Conservation (phyloP, 139 green algal species). For the Chlorella sp. region DNA sequence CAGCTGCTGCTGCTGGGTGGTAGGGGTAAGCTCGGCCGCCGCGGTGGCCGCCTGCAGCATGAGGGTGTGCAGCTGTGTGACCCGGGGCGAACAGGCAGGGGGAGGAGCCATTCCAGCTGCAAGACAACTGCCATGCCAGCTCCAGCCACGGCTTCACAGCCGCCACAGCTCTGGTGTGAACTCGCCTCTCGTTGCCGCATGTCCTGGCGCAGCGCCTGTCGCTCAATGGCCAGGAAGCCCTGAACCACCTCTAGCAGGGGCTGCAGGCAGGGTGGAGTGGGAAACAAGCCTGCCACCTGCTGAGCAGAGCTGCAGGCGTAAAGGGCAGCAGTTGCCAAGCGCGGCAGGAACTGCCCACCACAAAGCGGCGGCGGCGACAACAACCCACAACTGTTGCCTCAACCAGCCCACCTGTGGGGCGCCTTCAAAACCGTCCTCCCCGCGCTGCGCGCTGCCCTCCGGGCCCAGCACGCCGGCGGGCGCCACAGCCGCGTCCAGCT, state of each 20-base stretch:
- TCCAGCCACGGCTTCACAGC: too few relatives aligned
- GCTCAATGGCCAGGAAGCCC: not conserved
- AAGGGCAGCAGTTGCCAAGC: not conserved
- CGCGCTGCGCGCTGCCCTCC: constrained; percentile 1
- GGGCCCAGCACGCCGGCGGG: constrained; percentile 37
- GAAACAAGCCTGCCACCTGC: not conserved
- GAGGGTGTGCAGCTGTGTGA: not conserved
- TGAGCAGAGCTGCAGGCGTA: not conserved
- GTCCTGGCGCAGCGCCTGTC: constrained; percentile 10
- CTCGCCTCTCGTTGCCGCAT: not conserved
- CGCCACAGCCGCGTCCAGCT: constrained; percentile 12
- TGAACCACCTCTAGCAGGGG: constrained; percentile 10
- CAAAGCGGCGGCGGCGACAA: too few relatives aligned
- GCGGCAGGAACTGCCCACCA: not conserved
- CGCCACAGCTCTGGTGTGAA: not conserved
- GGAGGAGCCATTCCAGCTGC: too few relatives aligned
- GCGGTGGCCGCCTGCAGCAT: not conserved
- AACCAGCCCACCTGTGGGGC: not conserved
- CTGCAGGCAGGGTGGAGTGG: not conserved
- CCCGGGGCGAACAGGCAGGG: too few relatives aligned
- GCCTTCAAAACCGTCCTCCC: not conserved
- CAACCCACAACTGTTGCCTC: too few relatives aligned
- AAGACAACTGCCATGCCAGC: too few relatives aligned
- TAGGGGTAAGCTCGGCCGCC: not conserved
- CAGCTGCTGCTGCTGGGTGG: not conserved